Percentiles rank a stretch among this genome's conserved stretches.
phyloP scores from a whole-genome alignment of 495 filamentous ascomycete genomes.

The Geoglossum glabrum region DNA sequence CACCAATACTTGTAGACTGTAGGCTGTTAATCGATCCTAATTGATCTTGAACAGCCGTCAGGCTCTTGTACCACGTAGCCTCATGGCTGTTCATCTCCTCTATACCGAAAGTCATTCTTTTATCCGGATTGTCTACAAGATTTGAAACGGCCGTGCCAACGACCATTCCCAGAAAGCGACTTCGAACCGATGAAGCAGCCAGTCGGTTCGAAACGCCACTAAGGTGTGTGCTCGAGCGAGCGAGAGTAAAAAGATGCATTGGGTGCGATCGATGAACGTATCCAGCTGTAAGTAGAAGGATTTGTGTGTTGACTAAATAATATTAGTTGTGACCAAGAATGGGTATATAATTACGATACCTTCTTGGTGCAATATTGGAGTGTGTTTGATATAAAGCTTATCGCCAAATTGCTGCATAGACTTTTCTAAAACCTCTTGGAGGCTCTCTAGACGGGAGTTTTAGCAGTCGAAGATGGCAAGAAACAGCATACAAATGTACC shows the following conservation, averaged over 20 bases:
- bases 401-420: slow-evolving; percentile 59
- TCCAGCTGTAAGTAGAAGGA: slow-evolving; percentile 57
- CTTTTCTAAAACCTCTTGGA: slow-evolving; percentile 42
- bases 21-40: slow-evolving; percentile 38
- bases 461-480: slow-evolving; percentile 7
- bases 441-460: slow-evolving; percentile 19
- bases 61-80: slow-evolving; percentile 52
- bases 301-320: slow-evolving; percentile 49
- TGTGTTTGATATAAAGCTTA: slow-evolving; percentile 67
- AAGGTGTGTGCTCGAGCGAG: slow-evolving; percentile 51
- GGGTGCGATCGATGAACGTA: slow-evolving; percentile 45
- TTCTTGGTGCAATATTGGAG: slow-evolving; percentile 68
- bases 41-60: slow-evolving; percentile 42
- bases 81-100: slow-evolving; percentile 57
- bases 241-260: slow-evolving; percentile 36
- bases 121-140: slow-evolving; percentile 55
- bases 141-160: slow-evolving; percentile 65
- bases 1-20: background rate
- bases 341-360: slow-evolving; percentile 25
- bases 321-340: slow-evolving; percentile 12
- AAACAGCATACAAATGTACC: slow-evolving; percentile 15
- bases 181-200: slow-evolving; percentile 48
- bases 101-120: slow-evolving; percentile 61
- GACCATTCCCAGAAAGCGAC: slow-evolving; percentile 76
- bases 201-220: slow-evolving; percentile 73